Percentiles rank a stretch among this genome's conserved stretches.
These are phyloP conservation scores for Dendrothele bispora DNA, from an alignment of 768 basidiomycete species.

Conservation along the genomic window DNA sequence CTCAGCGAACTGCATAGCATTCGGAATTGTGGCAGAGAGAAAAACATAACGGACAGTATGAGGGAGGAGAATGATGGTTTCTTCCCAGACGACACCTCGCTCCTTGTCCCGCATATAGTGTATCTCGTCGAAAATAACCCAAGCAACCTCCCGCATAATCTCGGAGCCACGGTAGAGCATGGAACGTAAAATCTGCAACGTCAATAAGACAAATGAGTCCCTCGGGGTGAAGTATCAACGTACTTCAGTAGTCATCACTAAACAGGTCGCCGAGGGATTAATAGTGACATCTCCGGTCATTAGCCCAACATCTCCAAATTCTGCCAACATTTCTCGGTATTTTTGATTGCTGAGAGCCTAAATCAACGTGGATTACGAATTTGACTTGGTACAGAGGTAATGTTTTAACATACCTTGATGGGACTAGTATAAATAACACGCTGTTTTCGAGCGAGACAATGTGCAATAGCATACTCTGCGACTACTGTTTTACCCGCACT, in stretches of 20 bases:
- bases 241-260: slow-evolving; percentile 99
- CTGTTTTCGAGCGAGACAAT: slow-evolving; percentile 90
- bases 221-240: no score
- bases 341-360: slow-evolving; percentile 99
- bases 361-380: slow-evolving; percentile 1
- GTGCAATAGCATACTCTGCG: slow-evolving; percentile 98
- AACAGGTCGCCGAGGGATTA: slow-evolving; percentile 93
- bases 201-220: no score
- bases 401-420: slow-evolving; percentile 95
- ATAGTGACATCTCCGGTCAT: slow-evolving; percentile 99
- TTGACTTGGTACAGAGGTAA: background rate
- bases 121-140: slow-evolving; percentile 99
- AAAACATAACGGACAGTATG: slow-evolving; percentile 97
- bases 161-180: slow-evolving; percentile 99
- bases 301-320: slow-evolving; percentile 96
- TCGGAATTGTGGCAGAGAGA: slow-evolving; percentile 97
- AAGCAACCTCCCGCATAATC: slow-evolving; percentile 99
- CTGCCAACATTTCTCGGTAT: slow-evolving; percentile 95
- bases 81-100: slow-evolving; percentile 99
- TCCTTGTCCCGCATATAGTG: slow-evolving; percentile 99
- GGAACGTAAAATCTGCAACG: slow-evolving; percentile 87
- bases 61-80: slow-evolving; percentile 95
- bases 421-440: slow-evolving; percentile 99
- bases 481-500: slow-evolving; percentile 99
- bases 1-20: slow-evolving; percentile 99